Evolutionary conservation across 495 filamentous ascomycete genomes (phyloP).

Genomic region (Neurospora intermedia): DNA sequence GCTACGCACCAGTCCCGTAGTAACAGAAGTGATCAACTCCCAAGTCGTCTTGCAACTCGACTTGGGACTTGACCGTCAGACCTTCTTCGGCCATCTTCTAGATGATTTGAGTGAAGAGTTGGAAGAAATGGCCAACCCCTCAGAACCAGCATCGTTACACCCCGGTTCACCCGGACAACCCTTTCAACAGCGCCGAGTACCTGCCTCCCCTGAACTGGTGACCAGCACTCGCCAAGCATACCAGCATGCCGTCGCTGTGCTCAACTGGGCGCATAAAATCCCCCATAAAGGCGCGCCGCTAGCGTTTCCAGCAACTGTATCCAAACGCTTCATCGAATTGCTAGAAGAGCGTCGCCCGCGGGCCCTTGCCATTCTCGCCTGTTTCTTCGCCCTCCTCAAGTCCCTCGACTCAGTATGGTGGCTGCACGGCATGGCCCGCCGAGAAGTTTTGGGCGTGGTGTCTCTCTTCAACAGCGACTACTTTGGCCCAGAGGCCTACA

Average conservation of each 20-base stretch:
- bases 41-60: conserved; percentile 42
- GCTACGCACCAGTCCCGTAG: conserved; percentile 37
- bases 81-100: conserved; percentile 43
- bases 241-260: conserved; percentile 42
- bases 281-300: conserved; percentile 42
- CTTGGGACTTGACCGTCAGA: conserved; percentile 25
- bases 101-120: conserved; percentile 41
- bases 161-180: not conserved
- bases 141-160: not conserved
- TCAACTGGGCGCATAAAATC: conserved; percentile 48
- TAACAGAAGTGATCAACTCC: conserved; percentile 44
- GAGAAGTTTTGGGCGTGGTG: conserved; percentile 44
- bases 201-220: conserved; percentile 9
- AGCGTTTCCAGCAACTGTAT: conserved; percentile 48
- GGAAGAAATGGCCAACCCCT: conserved; percentile 13
- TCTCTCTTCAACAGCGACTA: conserved; percentile 38
- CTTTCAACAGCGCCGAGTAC: not conserved
- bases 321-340: conserved; percentile 43
- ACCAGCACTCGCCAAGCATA: conserved; percentile 38
- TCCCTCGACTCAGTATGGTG: conserved; percentile 44
- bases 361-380: conserved; percentile 43
- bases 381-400: conserved; percentile 47
- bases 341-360: conserved; percentile 39
- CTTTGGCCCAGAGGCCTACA: conserved; percentile 24
- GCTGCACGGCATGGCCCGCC: conserved; percentile 44